Conservation (phyloP, 1,284 basidiomycete genomes). For the Ustilago crameri region DNA sequence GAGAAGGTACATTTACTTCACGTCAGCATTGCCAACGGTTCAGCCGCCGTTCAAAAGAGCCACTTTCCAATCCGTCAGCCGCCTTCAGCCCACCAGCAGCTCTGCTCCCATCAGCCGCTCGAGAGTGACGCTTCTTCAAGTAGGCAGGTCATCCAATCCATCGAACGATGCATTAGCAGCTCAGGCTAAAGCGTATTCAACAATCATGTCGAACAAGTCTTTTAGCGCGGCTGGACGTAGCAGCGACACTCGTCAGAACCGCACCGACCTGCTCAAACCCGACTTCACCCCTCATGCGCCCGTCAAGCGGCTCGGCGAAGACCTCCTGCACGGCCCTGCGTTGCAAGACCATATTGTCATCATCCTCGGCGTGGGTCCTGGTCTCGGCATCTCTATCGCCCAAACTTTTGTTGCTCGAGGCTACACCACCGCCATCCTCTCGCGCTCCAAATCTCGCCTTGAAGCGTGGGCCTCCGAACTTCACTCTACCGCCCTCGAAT, state of each 20-base stretch:
- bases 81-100: too few relatives aligned
- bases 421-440: slow-evolving; percentile 55
- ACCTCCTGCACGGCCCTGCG: slow-evolving; percentile 45
- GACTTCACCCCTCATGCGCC: slow-evolving; percentile 30
- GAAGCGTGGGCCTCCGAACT: slow-evolving; percentile 41
- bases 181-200: too few relatives aligned
- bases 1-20: too few relatives aligned
- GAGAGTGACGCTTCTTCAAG: too few relatives aligned
- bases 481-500: slow-evolving; percentile 21
- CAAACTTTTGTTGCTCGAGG: slow-evolving; percentile 50
- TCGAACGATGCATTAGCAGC: too few relatives aligned
- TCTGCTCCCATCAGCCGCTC: too few relatives aligned
- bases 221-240: too few relatives aligned
- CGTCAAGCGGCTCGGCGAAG: slow-evolving; percentile 33
- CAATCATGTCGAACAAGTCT: neutral
- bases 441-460: slow-evolving; percentile 42
- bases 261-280: slow-evolving; percentile 43
- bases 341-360: slow-evolving; percentile 46
- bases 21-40: too few relatives aligned
- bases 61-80: too few relatives aligned
- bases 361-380: slow-evolving; percentile 56
- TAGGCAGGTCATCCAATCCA: too few relatives aligned
- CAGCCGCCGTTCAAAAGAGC: too few relatives aligned
- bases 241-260: slow-evolving; percentile 19
- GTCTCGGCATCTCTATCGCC: slow-evolving; percentile 52